These are phyloP conservation scores for Neonectria faginata DNA, from an alignment of 2,329 filamentous ascomycete genomes.

Conservation along the genomic window DNA sequence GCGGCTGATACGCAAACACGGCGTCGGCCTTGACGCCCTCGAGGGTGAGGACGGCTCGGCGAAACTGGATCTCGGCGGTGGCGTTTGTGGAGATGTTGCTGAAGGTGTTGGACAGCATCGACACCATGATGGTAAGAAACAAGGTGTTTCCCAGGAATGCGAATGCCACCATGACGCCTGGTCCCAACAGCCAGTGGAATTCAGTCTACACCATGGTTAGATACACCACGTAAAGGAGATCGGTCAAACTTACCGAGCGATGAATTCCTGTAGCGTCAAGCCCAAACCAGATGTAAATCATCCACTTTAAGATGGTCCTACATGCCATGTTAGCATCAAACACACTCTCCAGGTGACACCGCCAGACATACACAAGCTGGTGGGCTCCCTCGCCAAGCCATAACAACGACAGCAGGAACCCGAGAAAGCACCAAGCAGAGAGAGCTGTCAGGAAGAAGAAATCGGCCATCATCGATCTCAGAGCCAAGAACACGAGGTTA, in stretches of 20 bases:
- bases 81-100: conserved; percentile 81
- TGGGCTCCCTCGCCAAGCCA: conserved; percentile 79
- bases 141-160: conserved; percentile 88
- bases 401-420: conserved; percentile 81
- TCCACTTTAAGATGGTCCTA: conserved; percentile 85
- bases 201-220: conserved; percentile 60
- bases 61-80: conserved; percentile 85
- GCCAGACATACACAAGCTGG: conserved; percentile 62
- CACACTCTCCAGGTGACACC: neutral
- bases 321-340: conserved; percentile 23
- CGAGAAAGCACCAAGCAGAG: conserved; percentile 85
- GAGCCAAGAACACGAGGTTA: conserved; percentile 84
- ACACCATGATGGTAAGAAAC: conserved; percentile 89
- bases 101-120: conserved; percentile 88
- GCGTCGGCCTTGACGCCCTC: conserved; percentile 89
- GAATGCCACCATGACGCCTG: conserved; percentile 83
- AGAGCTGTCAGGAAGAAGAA: conserved; percentile 82
- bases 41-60: conserved; percentile 82
- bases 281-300: conserved; percentile 94
- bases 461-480: conserved; percentile 87
- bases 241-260: conserved; percentile 58
- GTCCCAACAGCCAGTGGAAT: conserved; percentile 84
- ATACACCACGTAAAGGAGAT: neutral
- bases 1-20: conserved; percentile 84
- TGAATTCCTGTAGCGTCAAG: conserved; percentile 78